Evolutionary conservation across 345 rosid genomes (phyloP).

Genomic region (Euphorbia lathyris): DNA sequence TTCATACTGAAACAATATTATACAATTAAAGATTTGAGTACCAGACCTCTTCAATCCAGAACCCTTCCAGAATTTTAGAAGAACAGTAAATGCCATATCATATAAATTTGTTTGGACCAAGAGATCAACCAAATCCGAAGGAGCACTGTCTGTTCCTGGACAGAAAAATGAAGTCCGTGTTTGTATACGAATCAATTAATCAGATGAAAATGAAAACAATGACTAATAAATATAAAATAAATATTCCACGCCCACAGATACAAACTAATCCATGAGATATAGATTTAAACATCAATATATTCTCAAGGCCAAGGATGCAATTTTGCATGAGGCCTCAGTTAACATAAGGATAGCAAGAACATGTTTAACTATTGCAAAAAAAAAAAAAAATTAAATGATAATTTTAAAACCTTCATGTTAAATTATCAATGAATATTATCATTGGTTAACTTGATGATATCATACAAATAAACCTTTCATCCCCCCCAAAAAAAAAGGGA

Average conservation of each 20-base stretch:
- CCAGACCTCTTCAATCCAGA: constrained; percentile 64
- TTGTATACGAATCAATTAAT: background rate
- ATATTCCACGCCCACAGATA: background rate
- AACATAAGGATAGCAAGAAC: background rate
- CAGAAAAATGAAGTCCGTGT: constrained; percentile 17
- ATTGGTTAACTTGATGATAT: background rate
- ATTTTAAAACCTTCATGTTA: background rate
- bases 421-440: background rate
- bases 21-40: constrained; percentile 14
- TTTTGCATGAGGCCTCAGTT: background rate
- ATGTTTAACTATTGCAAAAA: background rate
- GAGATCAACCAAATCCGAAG: constrained; percentile 73
- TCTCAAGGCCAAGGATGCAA: too few species aligned
- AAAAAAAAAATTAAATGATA: background rate
- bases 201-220: background rate
- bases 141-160: constrained; percentile 50
- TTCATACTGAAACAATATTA: background rate
- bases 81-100: constrained; percentile 83
- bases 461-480: background rate
- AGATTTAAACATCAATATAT: background rate
- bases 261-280: background rate
- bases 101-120: constrained; percentile 66
- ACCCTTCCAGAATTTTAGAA: constrained; percentile 77
- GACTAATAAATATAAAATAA: background rate
- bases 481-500: background rate